Conservation (phyloP, 495 filamentous ascomycete genomes). For the Aspergillus cavernicola region DNA sequence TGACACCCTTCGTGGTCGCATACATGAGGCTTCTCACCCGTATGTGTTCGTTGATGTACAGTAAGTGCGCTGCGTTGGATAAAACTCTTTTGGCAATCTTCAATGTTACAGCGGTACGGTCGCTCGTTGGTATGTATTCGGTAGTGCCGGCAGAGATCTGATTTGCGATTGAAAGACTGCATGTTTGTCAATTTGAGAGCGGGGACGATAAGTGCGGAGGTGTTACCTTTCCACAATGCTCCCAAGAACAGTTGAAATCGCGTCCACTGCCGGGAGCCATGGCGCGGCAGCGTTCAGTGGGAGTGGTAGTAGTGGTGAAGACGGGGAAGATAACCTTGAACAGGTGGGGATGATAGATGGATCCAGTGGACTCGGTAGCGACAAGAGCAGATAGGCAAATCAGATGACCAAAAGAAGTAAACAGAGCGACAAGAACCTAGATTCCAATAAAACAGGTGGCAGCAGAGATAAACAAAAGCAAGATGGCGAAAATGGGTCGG, state of each 20-base stretch:
- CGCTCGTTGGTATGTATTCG: conserved; percentile 89
- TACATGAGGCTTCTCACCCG: conserved; percentile 83
- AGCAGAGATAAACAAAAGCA: neutral
- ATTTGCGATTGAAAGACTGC: conserved; percentile 91
- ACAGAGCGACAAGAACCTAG: conserved; percentile 3
- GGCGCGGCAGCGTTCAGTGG: conserved; percentile 14
- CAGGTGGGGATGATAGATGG: conserved; percentile 16
- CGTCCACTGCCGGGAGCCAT: conserved; percentile 46
- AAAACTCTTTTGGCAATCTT: conserved; percentile 80
- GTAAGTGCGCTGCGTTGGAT: conserved; percentile 86
- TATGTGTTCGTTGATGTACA: conserved; percentile 83
- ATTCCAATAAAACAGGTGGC: neutral
- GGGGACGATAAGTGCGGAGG: neutral
- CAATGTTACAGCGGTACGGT: conserved; percentile 68
- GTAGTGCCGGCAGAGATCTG: conserved; percentile 82
- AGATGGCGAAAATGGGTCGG: neutral
- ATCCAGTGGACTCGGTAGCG: conserved; percentile 11
- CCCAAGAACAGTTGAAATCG: conserved; percentile 48
- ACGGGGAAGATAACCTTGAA: conserved; percentile 11
- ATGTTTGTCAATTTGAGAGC: neutral
- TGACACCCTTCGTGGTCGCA: conserved; percentile 76
- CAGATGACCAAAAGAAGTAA: conserved; percentile 3
- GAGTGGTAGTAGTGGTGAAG: conserved; percentile 1
- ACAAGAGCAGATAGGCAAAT: neutral
- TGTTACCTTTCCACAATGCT: conserved; percentile 44